Base-by-base conservation (phyloP, 2,329 filamentous ascomycete species). In the Bipolaris bicolor region DNA sequence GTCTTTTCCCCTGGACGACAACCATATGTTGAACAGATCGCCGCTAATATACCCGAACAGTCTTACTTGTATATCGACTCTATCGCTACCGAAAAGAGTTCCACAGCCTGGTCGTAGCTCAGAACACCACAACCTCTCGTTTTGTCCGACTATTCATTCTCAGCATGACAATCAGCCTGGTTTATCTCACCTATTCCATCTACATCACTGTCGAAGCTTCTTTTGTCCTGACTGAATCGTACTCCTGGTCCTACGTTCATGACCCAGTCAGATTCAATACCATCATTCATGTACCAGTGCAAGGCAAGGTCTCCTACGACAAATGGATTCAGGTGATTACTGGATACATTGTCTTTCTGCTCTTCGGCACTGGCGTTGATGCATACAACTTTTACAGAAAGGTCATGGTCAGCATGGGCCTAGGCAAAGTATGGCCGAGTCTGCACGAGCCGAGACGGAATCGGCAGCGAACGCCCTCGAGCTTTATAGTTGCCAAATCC, bases 291-390 rank as follows among this genome's bases (percentile, higher is more conserved):
- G 68, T 83, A 2, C 80, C 81, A 2, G 76, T 79, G 20, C 36
- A 75, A 39, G 80, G 83, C 34, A 9, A 61, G 1, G 75, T 84
- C 37, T 70, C 78, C 41, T 83, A 83, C 57, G 84, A 88, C 66
- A 81, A 83, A 29, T 90, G 85, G 84, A 78, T 84, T 18, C 81
- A 83, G 45, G 76, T 88, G 9, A 79, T 68, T 0, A 77, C 81
- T 3, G 84, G 83, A 0, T 80, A 84, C 57, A 56, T 86, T 24
- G 74, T 86, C 11, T 90, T 90, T 67, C 50, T 83, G n/a, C 84
- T 88, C 65, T 89, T 89, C 62, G 88, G 88, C 7, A 82, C 86
- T 15, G 88, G 87, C 29, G 78, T 77, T 24, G 88, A 90, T 65
- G 87, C 87, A 0, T 55, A 68, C 43, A 71, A 67, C 11, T 63